Percentiles rank a stretch among this genome's conserved stretches.
These are phyloP conservation scores for Lanmaoa pseudosensibilis DNA, from an alignment of 768 basidiomycete species.

Conservation along the genomic window DNA sequence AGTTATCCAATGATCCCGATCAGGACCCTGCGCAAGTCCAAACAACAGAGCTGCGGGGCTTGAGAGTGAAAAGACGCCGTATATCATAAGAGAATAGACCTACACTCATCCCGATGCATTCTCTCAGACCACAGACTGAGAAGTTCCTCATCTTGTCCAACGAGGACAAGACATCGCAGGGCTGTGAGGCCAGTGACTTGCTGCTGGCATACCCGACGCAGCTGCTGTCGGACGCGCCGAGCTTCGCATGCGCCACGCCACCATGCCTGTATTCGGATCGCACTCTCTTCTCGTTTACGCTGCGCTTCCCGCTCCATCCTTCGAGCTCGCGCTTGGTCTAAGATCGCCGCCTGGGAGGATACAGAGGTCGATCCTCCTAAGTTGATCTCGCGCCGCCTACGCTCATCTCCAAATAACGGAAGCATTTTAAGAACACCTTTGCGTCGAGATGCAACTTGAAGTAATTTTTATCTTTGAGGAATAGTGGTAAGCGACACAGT, in stretches of 20 bases:
- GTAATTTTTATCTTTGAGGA: background rate
- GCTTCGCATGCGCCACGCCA: slow-evolving; percentile 57
- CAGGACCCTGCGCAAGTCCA: slow-evolving; percentile 36
- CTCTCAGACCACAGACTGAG: slow-evolving; percentile 35
- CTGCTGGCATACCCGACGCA: slow-evolving; percentile 50
- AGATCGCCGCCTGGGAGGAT: slow-evolving; percentile 53
- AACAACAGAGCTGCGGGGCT: slow-evolving; percentile 40
- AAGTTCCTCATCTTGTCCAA: slow-evolving; percentile 43
- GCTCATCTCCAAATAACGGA: slow-evolving; percentile 52
- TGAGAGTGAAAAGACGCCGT: slow-evolving; percentile 1
- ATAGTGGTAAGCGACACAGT: background rate
- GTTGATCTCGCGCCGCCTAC: slow-evolving; percentile 64
- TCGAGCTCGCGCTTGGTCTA: slow-evolving; percentile 61
- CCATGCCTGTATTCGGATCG: slow-evolving; percentile 64
- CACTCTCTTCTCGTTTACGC: slow-evolving; percentile 57
- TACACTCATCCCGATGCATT: slow-evolving; percentile 24
- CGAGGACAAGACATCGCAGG: slow-evolving; percentile 63
- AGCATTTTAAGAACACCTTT: slow-evolving; percentile 27
- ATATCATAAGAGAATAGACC: background rate
- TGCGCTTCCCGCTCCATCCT: slow-evolving; percentile 57
- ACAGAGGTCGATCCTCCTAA: slow-evolving; percentile 63
- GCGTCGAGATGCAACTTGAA: background rate
- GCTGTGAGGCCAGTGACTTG: slow-evolving; percentile 56
- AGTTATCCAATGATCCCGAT: slow-evolving; percentile 56
- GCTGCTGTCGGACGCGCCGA: slow-evolving; percentile 39